Conservation (phyloP, 345 rosid species). For the Mangifera indica region DNA sequence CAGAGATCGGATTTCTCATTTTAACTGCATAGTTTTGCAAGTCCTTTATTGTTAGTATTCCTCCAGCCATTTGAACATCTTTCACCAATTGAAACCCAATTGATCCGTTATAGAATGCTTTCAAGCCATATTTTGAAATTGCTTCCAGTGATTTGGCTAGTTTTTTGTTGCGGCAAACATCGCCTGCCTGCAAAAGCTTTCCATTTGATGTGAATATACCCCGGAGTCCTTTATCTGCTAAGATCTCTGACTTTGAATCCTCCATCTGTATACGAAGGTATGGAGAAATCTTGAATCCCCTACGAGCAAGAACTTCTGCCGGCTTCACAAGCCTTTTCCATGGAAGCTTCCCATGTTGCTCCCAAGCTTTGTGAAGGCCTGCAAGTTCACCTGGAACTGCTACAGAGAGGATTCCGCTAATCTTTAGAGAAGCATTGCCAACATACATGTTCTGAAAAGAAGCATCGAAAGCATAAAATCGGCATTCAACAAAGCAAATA, state of each 20-base stretch:
- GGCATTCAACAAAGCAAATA: too few relatives aligned
- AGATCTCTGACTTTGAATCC: constrained; percentile 22
- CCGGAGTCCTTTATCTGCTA: constrained; percentile 53
- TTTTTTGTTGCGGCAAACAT: constrained; percentile 39
- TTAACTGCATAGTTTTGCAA: constrained; percentile 44
- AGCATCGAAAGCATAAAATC: constrained; percentile 5
- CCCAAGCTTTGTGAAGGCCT: constrained; percentile 57
- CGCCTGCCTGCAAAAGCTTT: constrained; percentile 37
- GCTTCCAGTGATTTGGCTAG: constrained; percentile 37
- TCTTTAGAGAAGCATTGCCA: constrained; percentile 38
- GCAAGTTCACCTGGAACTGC: constrained; percentile 63
- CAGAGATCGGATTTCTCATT: constrained; percentile 37
- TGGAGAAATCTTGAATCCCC: constrained; percentile 52
- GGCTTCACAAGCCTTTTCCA: constrained; percentile 53
- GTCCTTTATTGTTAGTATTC: constrained; percentile 54
- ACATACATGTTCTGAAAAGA: constrained; percentile 50
- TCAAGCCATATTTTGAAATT: constrained; percentile 34
- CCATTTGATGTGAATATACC: constrained; percentile 43
- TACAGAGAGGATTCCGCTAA: constrained; percentile 47
- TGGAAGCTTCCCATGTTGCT: constrained; percentile 49
- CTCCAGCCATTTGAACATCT: constrained; percentile 51
- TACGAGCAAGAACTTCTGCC: constrained; percentile 44
- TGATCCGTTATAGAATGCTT: constrained; percentile 54
- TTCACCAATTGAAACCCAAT: constrained; percentile 39
- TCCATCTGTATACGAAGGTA: constrained; percentile 54